Conservation (phyloP, 2,329 filamentous ascomycete genomes). For the Nothophaeocryptopus gaeumannii region DNA sequence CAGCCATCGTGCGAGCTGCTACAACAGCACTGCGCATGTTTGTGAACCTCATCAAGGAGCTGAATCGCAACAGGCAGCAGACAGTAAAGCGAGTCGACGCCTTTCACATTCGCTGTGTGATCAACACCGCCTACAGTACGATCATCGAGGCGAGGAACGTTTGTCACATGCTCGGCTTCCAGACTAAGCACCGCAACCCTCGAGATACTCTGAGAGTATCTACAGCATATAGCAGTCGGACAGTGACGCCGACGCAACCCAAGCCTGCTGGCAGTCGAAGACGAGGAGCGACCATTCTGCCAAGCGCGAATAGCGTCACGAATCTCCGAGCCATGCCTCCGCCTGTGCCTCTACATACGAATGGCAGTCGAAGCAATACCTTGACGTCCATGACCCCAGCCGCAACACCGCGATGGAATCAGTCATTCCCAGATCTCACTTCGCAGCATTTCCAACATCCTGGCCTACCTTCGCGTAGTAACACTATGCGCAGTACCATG, state of each 20-base stretch:
- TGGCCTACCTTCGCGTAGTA: constrained; percentile 41
- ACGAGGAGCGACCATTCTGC: constrained; percentile 52
- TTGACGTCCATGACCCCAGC: constrained; percentile 44
- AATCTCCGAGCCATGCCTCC: constrained; percentile 37
- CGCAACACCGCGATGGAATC: constrained; percentile 74
- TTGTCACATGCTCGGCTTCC: constrained; percentile 51
- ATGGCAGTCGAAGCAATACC: constrained; percentile 54
- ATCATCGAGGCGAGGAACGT: constrained; percentile 60
- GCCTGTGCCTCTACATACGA: constrained; percentile 44
- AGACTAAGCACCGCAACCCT: constrained; percentile 28
- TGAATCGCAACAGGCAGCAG: constrained; percentile 49
- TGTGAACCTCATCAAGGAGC: constrained; percentile 47
- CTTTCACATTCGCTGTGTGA: constrained; percentile 56
- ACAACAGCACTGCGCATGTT: constrained; percentile 51
- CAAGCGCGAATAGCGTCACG: constrained; percentile 39
- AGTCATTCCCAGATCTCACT: constrained; percentile 67
- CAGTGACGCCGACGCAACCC: constrained; percentile 48
- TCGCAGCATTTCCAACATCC: constrained; percentile 15
- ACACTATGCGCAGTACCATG: constrained; percentile 52
- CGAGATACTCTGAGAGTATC: constrained; percentile 31
- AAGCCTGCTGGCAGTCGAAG: constrained; percentile 45
- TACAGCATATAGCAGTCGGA: constrained; percentile 32
- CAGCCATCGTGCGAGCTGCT: constrained; percentile 41
- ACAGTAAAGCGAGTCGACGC: constrained; percentile 56
- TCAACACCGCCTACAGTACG: constrained; percentile 59